Evolutionary conservation across 2,329 filamentous ascomycete genomes (phyloP), one percentile per base, ranked within the genome.

Genomic region (Emergomyces pasteurianus): DNA sequence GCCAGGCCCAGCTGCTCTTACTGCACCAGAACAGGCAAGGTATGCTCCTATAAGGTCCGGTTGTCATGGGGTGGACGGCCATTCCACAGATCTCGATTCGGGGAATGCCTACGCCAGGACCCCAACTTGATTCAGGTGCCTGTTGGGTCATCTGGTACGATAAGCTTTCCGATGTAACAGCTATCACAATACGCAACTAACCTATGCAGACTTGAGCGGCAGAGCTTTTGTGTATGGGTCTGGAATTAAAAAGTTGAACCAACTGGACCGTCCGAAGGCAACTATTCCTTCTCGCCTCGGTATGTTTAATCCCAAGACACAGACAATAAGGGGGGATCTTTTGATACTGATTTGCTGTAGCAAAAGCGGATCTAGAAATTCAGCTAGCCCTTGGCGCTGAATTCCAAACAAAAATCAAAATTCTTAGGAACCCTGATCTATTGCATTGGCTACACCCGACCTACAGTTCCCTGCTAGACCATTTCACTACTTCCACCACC

Each of bases 401-500:
- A 28, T 6, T 23, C 16, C 14, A 1, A 50, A 7, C 23, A 7
- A 14, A 16, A 26, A 49, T 23, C 42, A 28, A 52, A 42, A 59
- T 61, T 26, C 36, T 58, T n/a, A 46, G 21, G 18, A 58, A 55
- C 36, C 60, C 60, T 21, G 43, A 54, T 26, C 38, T 28, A 28
- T 54, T 64, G 12, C 14, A 36, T n/a, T 61, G 63, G 58, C 40
- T 64, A 21, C 56, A 54, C 8, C 42, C 46, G 9, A 50, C 55
- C 2, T 58, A 65, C 36, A 60, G 60, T 8, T 59, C 58, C 10
- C 63, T 68, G 2, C 60, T 68, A 9, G 62, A 69, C 52, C 71
- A 75, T 62, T 75, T 74, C 56, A 72, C 63, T 55, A 70, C 70
- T 46, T 73, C 70, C 58, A 74, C 65, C 64, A 75, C 73, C 67